A percentile compares a stretch with the other conserved stretches of the same genome.
These are phyloP conservation scores for Colletotrichum destructivum DNA, from an alignment of 2,329 filamentous ascomycete species.

Conservation along the genomic window DNA sequence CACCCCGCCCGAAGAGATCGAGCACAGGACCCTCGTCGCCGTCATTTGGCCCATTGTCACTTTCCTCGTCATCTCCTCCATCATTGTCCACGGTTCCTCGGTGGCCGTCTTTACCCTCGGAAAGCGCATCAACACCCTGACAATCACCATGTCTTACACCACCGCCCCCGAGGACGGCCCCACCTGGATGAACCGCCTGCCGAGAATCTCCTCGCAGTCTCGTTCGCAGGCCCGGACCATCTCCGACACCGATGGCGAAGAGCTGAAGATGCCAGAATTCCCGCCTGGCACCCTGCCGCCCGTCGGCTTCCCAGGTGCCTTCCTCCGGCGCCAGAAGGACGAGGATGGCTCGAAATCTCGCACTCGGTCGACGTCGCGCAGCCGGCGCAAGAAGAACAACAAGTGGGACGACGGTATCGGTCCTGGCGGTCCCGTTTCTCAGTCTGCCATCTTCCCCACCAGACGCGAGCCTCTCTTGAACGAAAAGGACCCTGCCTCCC, in stretches of 20 bases:
- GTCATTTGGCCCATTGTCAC: slow-evolving; percentile 96
- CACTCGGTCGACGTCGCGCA: slow-evolving; percentile 67
- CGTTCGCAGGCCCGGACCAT: slow-evolving; percentile 89
- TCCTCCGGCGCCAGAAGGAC: slow-evolving; percentile 86
- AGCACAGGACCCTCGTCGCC: slow-evolving; percentile 80
- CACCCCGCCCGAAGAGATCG: slow-evolving; percentile 68
- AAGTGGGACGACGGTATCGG: slow-evolving; percentile 80
- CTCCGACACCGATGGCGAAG: slow-evolving; percentile 82
- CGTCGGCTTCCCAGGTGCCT: slow-evolving; percentile 79
- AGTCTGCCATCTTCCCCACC: slow-evolving; percentile 88
- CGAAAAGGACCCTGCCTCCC: slow-evolving; percentile 47
- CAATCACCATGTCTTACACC: slow-evolving; percentile 96
- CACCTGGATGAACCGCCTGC: slow-evolving; percentile 95
- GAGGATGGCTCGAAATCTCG: slow-evolving; percentile 71
- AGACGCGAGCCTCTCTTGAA: slow-evolving; percentile 53
- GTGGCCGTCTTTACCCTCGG: slow-evolving; percentile 97
- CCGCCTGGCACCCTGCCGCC: slow-evolving; percentile 82
- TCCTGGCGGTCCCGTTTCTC: slow-evolving; percentile 88
- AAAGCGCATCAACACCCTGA: slow-evolving; percentile 97
- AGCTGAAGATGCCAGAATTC: slow-evolving; percentile 71
- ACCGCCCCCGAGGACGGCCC: slow-evolving; percentile 89
- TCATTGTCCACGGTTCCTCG: slow-evolving; percentile 96
- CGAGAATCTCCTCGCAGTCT: slow-evolving; percentile 75
- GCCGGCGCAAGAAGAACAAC: slow-evolving; percentile 74
- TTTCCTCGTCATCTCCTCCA: slow-evolving; percentile 94